Base-by-base conservation (phyloP, 805 yeast genomes). In the Yamadazyma scolyti region DNA sequence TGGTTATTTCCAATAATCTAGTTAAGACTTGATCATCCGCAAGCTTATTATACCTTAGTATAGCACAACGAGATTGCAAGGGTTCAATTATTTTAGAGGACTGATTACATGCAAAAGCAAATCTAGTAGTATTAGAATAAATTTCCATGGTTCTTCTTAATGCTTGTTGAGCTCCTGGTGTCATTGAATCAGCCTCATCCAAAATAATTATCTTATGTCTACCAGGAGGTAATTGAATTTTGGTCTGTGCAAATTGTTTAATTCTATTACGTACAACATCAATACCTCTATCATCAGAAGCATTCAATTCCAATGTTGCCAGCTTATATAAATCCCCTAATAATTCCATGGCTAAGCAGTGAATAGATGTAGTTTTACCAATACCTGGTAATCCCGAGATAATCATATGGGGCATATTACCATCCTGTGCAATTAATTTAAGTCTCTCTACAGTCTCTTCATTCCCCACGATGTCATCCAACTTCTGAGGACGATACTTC, bases 81-180 rank as follows among this genome's bases (percentile, higher is more conserved):
- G 98, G 98, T 55, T 93, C 98, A 44, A 93, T 93, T 58, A 93
- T 90, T 58, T 93, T 93, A 57, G 79, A 82, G 13, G 93, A 80
- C 55, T 85, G 95, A 56, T 93, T 93, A 63, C 98, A 93, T 1
- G 97, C 97, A 65, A 93, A 93, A n/a, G 96, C 97, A 65, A 93
- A 93, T 48, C 98, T 73, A 6, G 98, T 93, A 4, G 97, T 82
- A 54, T 83, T 82, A n/a, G 97, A 83, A 51, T 86, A 90, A 15
- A 41, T 44, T 28, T 48, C 54, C 48, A 48, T 48, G 1, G 95
- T 90, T 52, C 97, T 73, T 57, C 97, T 73, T 47, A 89, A 63
- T 0, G 97, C 97, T 54, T 86, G 95, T 55, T 88, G 97, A 2
- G 97, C 96, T 22, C 95, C 96, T 0, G 95, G 87, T 0, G 97